These are phyloP conservation scores for Penicillium soppii DNA, from an alignment of 495 filamentous ascomycete genomes.

Conservation along the genomic window DNA sequence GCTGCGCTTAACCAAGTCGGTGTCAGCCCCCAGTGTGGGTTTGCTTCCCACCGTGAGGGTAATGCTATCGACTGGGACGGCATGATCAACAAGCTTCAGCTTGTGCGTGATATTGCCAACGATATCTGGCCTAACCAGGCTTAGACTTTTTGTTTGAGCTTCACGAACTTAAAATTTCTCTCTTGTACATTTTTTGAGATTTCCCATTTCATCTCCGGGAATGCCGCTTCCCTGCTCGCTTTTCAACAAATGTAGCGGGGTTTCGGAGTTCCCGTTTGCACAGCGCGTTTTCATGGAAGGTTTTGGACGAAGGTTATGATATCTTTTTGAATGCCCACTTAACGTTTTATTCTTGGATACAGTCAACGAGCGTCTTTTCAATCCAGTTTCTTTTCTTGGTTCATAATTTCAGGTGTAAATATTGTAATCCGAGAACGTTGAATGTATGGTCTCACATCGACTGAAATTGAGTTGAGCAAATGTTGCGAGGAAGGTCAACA, in stretches of 20 bases:
- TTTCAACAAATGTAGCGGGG: slow-evolving; percentile 21
- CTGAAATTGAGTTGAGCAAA: too few species aligned
- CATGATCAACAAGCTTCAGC: slow-evolving; percentile 66
- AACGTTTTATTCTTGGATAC: slow-evolving; percentile 20
- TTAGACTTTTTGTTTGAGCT: slow-evolving; percentile 9
- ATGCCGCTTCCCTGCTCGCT: slow-evolving; percentile 6
- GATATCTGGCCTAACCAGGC: slow-evolving; percentile 70
- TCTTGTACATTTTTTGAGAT: slow-evolving; percentile 7
- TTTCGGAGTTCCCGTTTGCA: slow-evolving; percentile 12
- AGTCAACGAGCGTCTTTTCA: slow-evolving; percentile 9
- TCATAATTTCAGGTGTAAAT: too few species aligned
- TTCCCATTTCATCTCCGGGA: slow-evolving; percentile 10
- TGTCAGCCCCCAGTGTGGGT: slow-evolving; percentile 79
- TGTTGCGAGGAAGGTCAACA: too few species aligned
- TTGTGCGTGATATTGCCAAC: slow-evolving; percentile 69
- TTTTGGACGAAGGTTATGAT: slow-evolving; percentile 16
- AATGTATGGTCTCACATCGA: too few species aligned
- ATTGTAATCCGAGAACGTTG: not conserved
- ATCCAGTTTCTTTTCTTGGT: not conserved
- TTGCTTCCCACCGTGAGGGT: slow-evolving; percentile 69
- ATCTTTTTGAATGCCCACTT: slow-evolving; percentile 17
- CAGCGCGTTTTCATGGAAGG: slow-evolving; percentile 10
- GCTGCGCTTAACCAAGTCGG: slow-evolving; percentile 67
- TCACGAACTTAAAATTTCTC: not conserved
- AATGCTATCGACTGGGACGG: slow-evolving; percentile 64